Base-by-base conservation (phyloP, 805 yeast genomes). In the Candida ovalis region DNA sequence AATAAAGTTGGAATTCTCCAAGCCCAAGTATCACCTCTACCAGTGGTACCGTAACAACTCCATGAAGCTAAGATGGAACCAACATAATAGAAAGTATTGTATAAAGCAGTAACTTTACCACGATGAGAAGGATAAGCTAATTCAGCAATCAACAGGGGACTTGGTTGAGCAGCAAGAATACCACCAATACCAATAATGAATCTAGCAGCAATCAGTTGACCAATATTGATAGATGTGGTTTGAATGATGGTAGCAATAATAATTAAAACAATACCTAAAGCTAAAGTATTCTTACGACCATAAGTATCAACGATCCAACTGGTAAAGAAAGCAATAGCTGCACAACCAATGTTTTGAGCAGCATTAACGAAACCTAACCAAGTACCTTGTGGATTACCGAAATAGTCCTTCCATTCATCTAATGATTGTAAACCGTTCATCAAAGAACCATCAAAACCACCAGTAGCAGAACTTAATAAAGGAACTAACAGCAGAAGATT, bases 211-310 rank as follows among this genome's bases (percentile, higher is more conserved):
- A 77, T 62, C 57, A 75, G 72, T 57, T 57, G 60, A n/a, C 60
- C 67, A 33, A 55, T 48, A 7, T 46, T 39, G 9, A 43, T 45
- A 9, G 85, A 72, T 19, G 76, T 44, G 15, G 75, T 64, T 51
- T 84, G 85, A 32, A 85, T 67, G 36, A 75, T 58, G 21, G 82
- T 75, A 48, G 88, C 87, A 39, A 80, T 50, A 27, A 78, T 66
- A 55, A 83, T 77, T 42, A 81, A 70, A 17, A 71, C 17, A 40
- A 80, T 68, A 12, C 90, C 89, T 21, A 69, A 42, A 22, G 75
- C 55, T 32, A 84, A 72, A 47, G 77, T 59, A 21, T 78, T 79
- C 62, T 81, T 78, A 67, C 92, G 80, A 39, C 92, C 91, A 42
- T 72, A 56, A 22, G 45, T 50, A 66, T 60, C 74, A 66, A 68